These are phyloP conservation scores for Dipsacomyces acuminosporus DNA, from an alignment of 371 early-diverging fungal species.

Conservation along the genomic window DNA sequence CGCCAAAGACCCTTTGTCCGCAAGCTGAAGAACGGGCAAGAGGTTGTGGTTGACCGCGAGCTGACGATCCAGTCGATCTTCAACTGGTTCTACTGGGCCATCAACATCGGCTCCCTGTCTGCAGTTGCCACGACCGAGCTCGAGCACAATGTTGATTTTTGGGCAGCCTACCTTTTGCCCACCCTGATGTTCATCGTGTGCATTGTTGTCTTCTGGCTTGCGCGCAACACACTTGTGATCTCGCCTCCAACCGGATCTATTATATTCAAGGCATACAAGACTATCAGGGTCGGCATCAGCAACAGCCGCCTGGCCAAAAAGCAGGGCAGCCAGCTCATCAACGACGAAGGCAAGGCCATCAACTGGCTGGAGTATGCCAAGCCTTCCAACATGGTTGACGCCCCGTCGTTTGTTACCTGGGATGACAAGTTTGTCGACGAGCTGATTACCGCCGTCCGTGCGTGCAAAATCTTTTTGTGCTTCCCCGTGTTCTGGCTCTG, in stretches of 20 bases:
- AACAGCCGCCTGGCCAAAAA: slow-evolving; percentile 39
- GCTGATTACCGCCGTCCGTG: slow-evolving; percentile 57
- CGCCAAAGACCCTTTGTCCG: slow-evolving; percentile 34
- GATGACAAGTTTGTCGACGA: slow-evolving; percentile 71
- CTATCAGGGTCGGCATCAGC: slow-evolving; percentile 48
- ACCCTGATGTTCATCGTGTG: slow-evolving; percentile 61
- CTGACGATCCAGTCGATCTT: slow-evolving; percentile 57
- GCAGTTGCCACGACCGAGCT: slow-evolving; percentile 45
- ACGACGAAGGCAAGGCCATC: slow-evolving; percentile 27
- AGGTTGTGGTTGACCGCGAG: slow-evolving; percentile 50
- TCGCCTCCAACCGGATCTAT: slow-evolving; percentile 61
- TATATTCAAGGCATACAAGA: slow-evolving; percentile 51
- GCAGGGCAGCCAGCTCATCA: slow-evolving; percentile 10
- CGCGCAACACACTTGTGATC: slow-evolving; percentile 56
- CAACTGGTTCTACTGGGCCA: slow-evolving; percentile 75
- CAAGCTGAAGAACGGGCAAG: slow-evolving; percentile 28
- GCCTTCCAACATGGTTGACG: slow-evolving; percentile 40
- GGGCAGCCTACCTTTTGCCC: slow-evolving; percentile 67
- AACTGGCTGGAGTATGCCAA: slow-evolving; percentile 53
- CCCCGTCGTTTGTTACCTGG: slow-evolving; percentile 51
- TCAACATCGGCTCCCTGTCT: slow-evolving; percentile 70
- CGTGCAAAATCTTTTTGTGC: slow-evolving; percentile 68
- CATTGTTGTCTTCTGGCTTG: slow-evolving; percentile 56
- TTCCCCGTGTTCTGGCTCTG: slow-evolving; percentile 76
- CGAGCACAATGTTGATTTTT: slow-evolving; percentile 53